Conservation (phyloP, 2,329 filamentous ascomycete species). For the Sordariomycetes sp. region DNA sequence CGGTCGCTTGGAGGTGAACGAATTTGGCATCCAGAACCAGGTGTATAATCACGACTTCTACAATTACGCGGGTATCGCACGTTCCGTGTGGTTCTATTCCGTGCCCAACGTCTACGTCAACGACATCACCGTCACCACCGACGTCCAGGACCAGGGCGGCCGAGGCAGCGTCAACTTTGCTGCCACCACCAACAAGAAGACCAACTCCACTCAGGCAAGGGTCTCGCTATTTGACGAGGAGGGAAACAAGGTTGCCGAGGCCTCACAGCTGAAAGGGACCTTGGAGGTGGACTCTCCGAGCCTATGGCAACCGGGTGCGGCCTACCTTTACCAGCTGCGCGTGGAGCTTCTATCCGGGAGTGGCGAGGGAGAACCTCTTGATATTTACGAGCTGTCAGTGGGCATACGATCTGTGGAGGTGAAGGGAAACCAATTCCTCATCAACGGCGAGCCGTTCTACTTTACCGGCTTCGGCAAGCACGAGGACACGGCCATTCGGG, state of each 20-base stretch:
- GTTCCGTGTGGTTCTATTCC: constrained; percentile 16
- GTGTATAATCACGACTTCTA: constrained; percentile 18
- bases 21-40: constrained; percentile 5
- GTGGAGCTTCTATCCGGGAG: constrained; percentile 8
- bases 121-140: constrained; percentile 14
- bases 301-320: constrained; percentile 16
- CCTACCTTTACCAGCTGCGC: constrained; percentile 15
- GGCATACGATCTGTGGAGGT: constrained; percentile 14
- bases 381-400: constrained; percentile 12
- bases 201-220: not conserved
- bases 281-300: constrained; percentile 8
- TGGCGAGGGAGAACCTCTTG: constrained; percentile 5
- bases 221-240: not conserved
- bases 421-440: constrained; percentile 12
- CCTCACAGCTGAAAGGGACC: not conserved
- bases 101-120: constrained; percentile 12
- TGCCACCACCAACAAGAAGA: not conserved
- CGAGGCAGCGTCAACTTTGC: constrained; percentile 6
- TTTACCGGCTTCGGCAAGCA: constrained; percentile 19
- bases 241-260: not conserved
- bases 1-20: not conserved
- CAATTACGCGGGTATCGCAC: constrained; percentile 17
- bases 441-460: constrained; percentile 17
- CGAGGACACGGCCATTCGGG: constrained; percentile 15
- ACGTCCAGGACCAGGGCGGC: not conserved